phyloP scores from a whole-genome alignment of 176 grass and related monocot genomes.

The Zizania latifolia region DNA sequence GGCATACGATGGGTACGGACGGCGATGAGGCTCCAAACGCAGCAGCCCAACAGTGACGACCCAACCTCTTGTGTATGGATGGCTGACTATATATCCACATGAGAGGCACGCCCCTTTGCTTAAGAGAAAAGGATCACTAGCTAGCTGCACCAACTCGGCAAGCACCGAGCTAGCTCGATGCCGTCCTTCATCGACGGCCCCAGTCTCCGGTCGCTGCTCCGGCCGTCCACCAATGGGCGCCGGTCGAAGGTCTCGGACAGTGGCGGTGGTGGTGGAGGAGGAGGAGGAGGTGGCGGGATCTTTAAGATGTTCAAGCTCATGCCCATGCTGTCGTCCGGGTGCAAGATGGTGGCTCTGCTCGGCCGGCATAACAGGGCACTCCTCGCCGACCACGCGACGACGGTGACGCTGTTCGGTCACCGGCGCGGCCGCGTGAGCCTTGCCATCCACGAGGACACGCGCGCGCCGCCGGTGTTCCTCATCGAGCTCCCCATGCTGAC shows the following conservation, averaged over 20 bases:
- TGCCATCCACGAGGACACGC: conserved; percentile 88
- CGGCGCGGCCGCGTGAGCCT: conserved; percentile 67
- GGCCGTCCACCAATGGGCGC: conserved; percentile 50
- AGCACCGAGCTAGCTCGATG: conserved; percentile 38
- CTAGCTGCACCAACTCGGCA: conserved; percentile 6
- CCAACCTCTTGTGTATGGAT: not conserved
- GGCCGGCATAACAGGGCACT: conserved; percentile 59
- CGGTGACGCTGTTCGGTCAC: conserved; percentile 74
- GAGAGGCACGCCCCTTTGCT: conserved; percentile 31
- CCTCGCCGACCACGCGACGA: conserved; percentile 72
- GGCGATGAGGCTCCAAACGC: not conserved
- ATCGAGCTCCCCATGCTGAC: conserved; percentile 86
- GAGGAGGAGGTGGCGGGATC: conserved; percentile 29
- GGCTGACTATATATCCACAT: conserved; percentile 44
- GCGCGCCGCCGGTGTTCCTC: conserved; percentile 71
- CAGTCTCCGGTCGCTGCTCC: conserved; percentile 51
- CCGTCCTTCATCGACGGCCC: conserved; percentile 62
- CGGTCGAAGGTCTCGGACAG: conserved; percentile 38
- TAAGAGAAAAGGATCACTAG: conserved; percentile 19
- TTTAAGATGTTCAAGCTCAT: conserved; percentile 95
- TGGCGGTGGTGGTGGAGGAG: not conserved
- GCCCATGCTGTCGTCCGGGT: conserved; percentile 86
- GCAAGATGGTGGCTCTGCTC: conserved; percentile 90
- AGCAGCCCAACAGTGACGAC: conserved; percentile 34
- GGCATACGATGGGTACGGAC: not conserved